Evolutionary conservation across 805 yeast species (phyloP).

Genomic region (Metschnikowia borealis): DNA sequence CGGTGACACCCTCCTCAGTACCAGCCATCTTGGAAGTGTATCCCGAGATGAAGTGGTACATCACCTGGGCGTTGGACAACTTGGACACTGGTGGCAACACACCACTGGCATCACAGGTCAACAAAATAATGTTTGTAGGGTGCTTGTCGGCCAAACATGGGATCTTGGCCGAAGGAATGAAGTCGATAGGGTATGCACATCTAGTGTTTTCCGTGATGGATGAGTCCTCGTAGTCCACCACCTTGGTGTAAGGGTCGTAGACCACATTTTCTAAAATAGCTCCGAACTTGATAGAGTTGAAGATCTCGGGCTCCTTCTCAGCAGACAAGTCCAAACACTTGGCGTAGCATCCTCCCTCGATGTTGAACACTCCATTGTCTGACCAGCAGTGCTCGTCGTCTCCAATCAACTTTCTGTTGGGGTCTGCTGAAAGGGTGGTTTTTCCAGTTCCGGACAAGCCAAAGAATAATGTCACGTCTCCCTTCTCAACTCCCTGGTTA

Average conservation of each 20-base stretch:
- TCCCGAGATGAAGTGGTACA: slow-evolving; percentile 98
- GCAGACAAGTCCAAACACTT: slow-evolving; percentile 85
- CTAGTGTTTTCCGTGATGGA: slow-evolving; percentile 94
- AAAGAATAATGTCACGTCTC: slow-evolving; percentile 92
- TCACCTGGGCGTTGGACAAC: slow-evolving; percentile 90
- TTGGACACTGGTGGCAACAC: slow-evolving; percentile 96
- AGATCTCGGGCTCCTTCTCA: slow-evolving; percentile 97
- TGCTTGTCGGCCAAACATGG: slow-evolving; percentile 89
- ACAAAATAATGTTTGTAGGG: slow-evolving; percentile 86
- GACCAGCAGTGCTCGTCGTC: slow-evolving; percentile 99
- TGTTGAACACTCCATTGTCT: slow-evolving; percentile 95
- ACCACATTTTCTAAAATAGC: slow-evolving; percentile 91
- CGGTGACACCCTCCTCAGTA: slow-evolving; percentile 97
- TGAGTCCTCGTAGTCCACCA: slow-evolving; percentile 79
- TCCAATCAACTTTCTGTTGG: slow-evolving; percentile 88
- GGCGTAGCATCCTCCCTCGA: slow-evolving; percentile 99
- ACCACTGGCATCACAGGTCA: slow-evolving; percentile 98
- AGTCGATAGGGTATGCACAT: slow-evolving; percentile 97
- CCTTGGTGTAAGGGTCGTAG: slow-evolving; percentile 72
- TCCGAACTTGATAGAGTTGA: slow-evolving; percentile 91
- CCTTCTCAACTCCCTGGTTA: slow-evolving; percentile 76
- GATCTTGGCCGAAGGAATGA: slow-evolving; percentile 90
- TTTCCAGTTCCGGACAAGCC: slow-evolving; percentile 98
- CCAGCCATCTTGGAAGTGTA: slow-evolving; percentile 99
- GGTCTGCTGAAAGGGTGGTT: slow-evolving; percentile 95